Base-by-base conservation (phyloP, 495 filamentous ascomycete genomes). In the Penicillium tannophilum region DNA sequence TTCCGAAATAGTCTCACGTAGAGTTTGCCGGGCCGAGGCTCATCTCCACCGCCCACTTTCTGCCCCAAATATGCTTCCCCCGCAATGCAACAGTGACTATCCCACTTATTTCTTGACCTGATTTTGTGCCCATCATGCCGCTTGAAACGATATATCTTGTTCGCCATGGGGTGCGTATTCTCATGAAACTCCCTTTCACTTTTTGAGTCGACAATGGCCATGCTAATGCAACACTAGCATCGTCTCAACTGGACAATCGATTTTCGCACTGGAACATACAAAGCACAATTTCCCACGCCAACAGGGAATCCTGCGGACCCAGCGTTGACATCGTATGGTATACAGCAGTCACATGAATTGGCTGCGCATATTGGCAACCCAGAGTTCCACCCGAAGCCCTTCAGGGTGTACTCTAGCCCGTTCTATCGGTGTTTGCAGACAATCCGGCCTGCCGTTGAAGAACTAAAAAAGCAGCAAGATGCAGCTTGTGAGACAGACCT, bases 361-460 rank as follows among this genome's bases (percentile, higher is more conserved):
- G 90, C 84, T 10, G 73, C 72, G 4, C 80, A 91, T 46, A 73
- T 97, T 24, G 44, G 71, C n/a, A 69, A 70, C 4, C 66, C 88
- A 5, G 69, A 86, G 23, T 88, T 91, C 11, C 82, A 87, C 35
- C 88, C 92, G 24, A 81, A 84, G 53, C 76, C 76, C n/a, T 78
- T 75, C 43, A 63, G 76, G 3, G 76, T 97, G 63, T 97, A 96
- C 77, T 87, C 82, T 14, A 91, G 87, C 59, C 91, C 92, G 14
- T 97, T 93, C 67, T 98, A 96, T 72, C 85, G 94, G 54, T 98
- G 94, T 70, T 76, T 98, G 19, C 90, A 97, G 72, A 98, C 94
- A 0, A 82, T 97, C 43, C 68, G 74, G 52, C 92, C 93, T 0
- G 82, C 84, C 23, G 81, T 90, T 11, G 81, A 86, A 59, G 70